A percentile compares a stretch with the other conserved stretches of the same genome.
These are phyloP conservation scores for Yarrowia porcina DNA, from an alignment of 805 yeast genomes.

Conservation along the genomic window DNA sequence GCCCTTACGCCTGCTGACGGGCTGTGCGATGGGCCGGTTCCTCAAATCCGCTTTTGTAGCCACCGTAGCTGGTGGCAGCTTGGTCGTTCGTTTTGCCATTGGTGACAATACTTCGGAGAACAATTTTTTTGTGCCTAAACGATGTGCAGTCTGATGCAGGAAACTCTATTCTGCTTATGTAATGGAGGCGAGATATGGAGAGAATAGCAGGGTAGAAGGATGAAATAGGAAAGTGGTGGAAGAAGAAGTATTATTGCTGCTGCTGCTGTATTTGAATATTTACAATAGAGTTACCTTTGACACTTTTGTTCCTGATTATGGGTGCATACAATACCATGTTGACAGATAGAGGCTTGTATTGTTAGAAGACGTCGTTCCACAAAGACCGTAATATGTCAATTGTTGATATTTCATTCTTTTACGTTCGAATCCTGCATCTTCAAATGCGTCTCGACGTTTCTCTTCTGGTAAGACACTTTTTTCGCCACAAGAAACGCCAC, in stretches of 20 bases:
- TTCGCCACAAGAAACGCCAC: neutral
- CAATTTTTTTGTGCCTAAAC: conserved; percentile 14
- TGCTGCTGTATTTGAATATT: neutral
- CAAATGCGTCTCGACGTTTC: too few relatives aligned
- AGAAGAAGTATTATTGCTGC: too few relatives aligned
- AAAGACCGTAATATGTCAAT: too few relatives aligned
- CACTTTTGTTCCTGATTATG: neutral
- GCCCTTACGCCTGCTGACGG: conserved; percentile 11
- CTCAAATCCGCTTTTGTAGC: conserved; percentile 17
- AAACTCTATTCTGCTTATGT: conserved; percentile 2
- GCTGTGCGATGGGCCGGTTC: conserved; percentile 13
- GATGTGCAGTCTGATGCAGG: neutral
- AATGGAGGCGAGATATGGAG: neutral
- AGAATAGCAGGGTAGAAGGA: neutral
- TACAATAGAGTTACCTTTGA: neutral
- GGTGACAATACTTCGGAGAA: conserved; percentile 12
- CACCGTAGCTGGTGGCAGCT: conserved; percentile 17
- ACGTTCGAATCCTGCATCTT: too few relatives aligned
- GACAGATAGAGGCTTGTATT: too few relatives aligned
- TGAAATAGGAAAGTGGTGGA: neutral
- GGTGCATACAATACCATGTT: too few relatives aligned
- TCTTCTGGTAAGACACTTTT: too few relatives aligned
- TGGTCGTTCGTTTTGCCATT: conserved; percentile 17
- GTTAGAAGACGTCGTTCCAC: too few relatives aligned
- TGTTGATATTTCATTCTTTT: too few relatives aligned